Base-by-base conservation (phyloP, 1,284 basidiomycete species). In the Meripilus lineatus region DNA sequence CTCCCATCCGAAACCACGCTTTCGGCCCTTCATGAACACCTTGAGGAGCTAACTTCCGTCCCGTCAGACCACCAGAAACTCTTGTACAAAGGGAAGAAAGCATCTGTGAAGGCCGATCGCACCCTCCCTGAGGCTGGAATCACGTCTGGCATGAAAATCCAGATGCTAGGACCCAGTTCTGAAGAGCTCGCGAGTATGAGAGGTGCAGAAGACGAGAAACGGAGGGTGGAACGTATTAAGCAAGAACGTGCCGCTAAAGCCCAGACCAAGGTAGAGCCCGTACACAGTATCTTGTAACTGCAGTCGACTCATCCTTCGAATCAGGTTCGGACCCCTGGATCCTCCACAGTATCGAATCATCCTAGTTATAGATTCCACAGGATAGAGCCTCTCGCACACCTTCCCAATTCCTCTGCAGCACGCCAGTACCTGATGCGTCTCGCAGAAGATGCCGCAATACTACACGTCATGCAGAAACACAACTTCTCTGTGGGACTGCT, bases 61-160 rank as follows among this genome's bases (percentile, higher is more conserved):
- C 81, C 83, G 0, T 68, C 75, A 4, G 58, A 68, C 4, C 64
- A 79, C 38, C 84, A 89, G 66, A 89, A 88, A 56, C 67, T 88
- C 30, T 59, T 88, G 3, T 83, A 74, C 65, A 84, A 80, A 59
- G 84, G 84, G 24, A 85, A 80, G 69, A 81, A 76, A 35, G 43
- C 62, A 0, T 58, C 61, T 20, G 50, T 57, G 1, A 38, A 53
- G 0, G 53, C 58, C 4, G 61, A 65, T 22, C 64, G 60, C 7
- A 75, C 75, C 0, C 51, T 87, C 3, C 40, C 53, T 0, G 65
- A 75, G 37, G 73, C 72, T 1, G 84, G 84, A 11, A 54, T 88
- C 28, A 79, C 73, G 53, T 65, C 77, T 52, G 81, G 83, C 4
- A 55, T 67, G 40, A 87, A 81, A 59, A 62, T 87, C 2, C 82